Conservation (phyloP, 1,284 basidiomycete genomes). For the Leccinum insolens region DNA sequence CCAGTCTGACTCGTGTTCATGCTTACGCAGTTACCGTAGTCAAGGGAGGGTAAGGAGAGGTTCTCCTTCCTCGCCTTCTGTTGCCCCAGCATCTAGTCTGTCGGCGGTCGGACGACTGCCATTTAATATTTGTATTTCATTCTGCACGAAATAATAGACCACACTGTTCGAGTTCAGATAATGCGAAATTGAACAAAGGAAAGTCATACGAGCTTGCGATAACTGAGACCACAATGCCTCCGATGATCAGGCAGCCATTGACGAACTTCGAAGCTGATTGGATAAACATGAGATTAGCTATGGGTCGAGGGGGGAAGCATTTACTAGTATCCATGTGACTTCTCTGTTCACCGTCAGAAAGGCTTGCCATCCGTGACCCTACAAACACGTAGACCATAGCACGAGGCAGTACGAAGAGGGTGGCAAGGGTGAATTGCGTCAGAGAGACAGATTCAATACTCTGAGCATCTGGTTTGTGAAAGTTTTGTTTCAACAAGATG, state of each 20-base stretch:
- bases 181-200: constrained; percentile 3
- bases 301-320: constrained; percentile 24
- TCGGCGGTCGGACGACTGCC: constrained; percentile 53
- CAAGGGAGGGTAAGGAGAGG: constrained; percentile 49
- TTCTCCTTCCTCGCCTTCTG: constrained; percentile 67
- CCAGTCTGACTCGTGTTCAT: neutral
- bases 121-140: constrained; percentile 59
- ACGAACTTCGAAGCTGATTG: constrained; percentile 62
- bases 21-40: neutral
- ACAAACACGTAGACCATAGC: constrained; percentile 75
- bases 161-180: constrained; percentile 43
- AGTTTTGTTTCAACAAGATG: neutral
- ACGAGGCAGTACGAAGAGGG: constrained; percentile 70
- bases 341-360: constrained; percentile 78
- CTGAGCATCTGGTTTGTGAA: constrained; percentile 37
- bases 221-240: constrained; percentile 57
- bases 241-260: constrained; percentile 59
- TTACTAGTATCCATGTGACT: constrained; percentile 73
- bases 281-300: constrained; percentile 15
- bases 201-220: constrained; percentile 65
- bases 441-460: constrained; percentile 74
- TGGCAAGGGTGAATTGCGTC: constrained; percentile 77
- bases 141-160: constrained; percentile 64
- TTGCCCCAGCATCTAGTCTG: constrained; percentile 59
- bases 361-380: constrained; percentile 70